These are phyloP conservation scores for Botrytis deweyae DNA, from an alignment of 2,329 filamentous ascomycete genomes.

Conservation along the genomic window DNA sequence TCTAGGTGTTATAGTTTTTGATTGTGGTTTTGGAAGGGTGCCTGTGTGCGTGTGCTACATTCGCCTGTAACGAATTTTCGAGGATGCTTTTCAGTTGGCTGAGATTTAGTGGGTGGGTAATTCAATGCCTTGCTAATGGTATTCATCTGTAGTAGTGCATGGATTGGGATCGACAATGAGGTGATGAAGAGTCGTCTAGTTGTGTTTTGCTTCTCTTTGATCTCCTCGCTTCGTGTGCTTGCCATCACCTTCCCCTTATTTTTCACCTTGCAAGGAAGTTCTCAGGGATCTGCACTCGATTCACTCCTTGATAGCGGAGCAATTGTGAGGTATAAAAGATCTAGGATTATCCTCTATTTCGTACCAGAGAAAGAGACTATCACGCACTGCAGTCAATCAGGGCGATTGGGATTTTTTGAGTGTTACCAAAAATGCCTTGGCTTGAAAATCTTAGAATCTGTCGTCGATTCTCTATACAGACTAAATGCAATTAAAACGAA, in stretches of 20 bases:
- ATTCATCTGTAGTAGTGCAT: fast-evolving
- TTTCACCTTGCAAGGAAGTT: not conserved
- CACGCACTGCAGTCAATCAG: no score
- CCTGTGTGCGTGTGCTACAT: not conserved
- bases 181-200: not conserved
- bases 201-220: not conserved
- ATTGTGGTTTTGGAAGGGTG: not conserved
- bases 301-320: not conserved
- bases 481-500: fast-evolving
- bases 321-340: not conserved
- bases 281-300: not conserved
- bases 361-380: no score
- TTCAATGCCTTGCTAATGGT: not conserved
- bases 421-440: not conserved
- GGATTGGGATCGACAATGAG: not conserved
- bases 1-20: not conserved
- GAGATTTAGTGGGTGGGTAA: not conserved
- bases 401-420: not conserved
- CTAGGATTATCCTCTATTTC: not conserved
- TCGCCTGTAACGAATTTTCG: not conserved
- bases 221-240: not conserved
- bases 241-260: not conserved
- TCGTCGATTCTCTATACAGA: not conserved
- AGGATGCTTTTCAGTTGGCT: not conserved
- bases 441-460: not conserved